These are phyloP conservation scores for Debaryomyces nepalensis DNA, from an alignment of 1,139 yeast genomes.

Conservation along the genomic window DNA sequence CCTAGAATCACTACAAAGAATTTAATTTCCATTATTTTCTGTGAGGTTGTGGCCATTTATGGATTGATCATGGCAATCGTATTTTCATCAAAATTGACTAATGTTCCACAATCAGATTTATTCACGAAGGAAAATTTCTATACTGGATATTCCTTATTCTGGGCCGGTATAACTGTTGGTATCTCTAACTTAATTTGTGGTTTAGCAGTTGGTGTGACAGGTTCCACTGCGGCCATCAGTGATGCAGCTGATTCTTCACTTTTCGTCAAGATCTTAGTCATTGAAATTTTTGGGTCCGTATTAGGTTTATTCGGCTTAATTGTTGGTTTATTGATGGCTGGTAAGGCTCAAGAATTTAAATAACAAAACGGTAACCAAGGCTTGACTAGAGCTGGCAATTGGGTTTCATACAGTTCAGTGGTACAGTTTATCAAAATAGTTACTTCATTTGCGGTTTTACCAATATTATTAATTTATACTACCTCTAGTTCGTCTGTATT, in stretches of 20 bases:
- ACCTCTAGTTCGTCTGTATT: background rate
- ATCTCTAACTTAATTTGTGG: slow-evolving; percentile 94
- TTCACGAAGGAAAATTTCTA: slow-evolving; percentile 85
- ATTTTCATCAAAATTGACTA: slow-evolving; percentile 85
- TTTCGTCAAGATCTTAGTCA: slow-evolving; percentile 93
- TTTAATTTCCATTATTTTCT: slow-evolving; percentile 93
- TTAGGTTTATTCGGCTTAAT: slow-evolving; percentile 93
- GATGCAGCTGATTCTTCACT: slow-evolving; percentile 97
- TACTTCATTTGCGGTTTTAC: slow-evolving; percentile 2
- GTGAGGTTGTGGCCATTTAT: slow-evolving; percentile 99
- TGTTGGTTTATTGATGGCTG: slow-evolving; percentile 96
- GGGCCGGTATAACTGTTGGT: slow-evolving; percentile 99
- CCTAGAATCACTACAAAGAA: slow-evolving; percentile 98
- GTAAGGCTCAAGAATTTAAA: slow-evolving; percentile 83
- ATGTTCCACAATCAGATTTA: slow-evolving; percentile 63
- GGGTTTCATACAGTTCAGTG: background rate
- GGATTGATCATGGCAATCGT: slow-evolving; percentile 98
- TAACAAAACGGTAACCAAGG: slow-evolving; percentile 20
- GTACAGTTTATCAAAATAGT: background rate
- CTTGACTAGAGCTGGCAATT: background rate
- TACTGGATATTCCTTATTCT: slow-evolving; percentile 92
- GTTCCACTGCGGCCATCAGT: slow-evolving; percentile 95
- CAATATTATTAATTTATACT: background rate
- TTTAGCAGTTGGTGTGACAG: slow-evolving; percentile 95
- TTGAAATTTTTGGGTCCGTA: slow-evolving; percentile 96